Base-by-base conservation (phyloP, 2,329 filamentous ascomycete species). In the Cytospora chrysosperma region DNA sequence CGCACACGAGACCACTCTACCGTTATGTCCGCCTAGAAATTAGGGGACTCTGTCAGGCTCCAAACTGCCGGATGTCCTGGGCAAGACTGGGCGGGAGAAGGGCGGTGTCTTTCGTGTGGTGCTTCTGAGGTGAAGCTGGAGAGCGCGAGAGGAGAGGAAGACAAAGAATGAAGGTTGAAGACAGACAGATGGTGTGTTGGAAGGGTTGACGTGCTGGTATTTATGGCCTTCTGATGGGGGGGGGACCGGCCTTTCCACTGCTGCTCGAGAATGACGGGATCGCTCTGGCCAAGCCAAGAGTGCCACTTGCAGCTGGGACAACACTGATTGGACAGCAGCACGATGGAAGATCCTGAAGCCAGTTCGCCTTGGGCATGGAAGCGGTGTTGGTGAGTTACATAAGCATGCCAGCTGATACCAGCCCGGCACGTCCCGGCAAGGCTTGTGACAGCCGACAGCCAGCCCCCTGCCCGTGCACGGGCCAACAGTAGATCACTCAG, bases 141-240 rank as follows among this genome's bases (percentile, higher is more conserved):
- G 43, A 56, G 24, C 21, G 19, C 53, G 54, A 26, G 34, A 62
- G 62, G 49, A 24, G 55, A 54, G 24, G 62, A 28, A 53, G 47
- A 64, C 55, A 65, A 59, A 62, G 56, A 30, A 51, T 47, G 54
- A n/a, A 58, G 43, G 55, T 49, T 52, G 59, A 51, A 9, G 30
- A n/a, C 24, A 17, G n/a, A 34, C n/a, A 53, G 52, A 30, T 53
- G 32, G 56, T 56, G 34, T 30, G 62, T 30, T 56, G 55, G 47
- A 47, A 34, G 47, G 52, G 56, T 52, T 51, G 55, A 62, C 59
- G 50, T 49, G 55, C 54, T 62, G 61, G 53, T 62, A 65, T 65
- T 65, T 65, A 65, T 65, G 59, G 56, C 59, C 55, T 55, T 51
- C 58, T 15, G 60, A 49, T 40, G 47, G 58, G 58, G 43, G 51